Evolutionary conservation across 345 rosid genomes (phyloP), one percentile per base, ranked within the genome.

Genomic region (Eucalyptus marginata): DNA sequence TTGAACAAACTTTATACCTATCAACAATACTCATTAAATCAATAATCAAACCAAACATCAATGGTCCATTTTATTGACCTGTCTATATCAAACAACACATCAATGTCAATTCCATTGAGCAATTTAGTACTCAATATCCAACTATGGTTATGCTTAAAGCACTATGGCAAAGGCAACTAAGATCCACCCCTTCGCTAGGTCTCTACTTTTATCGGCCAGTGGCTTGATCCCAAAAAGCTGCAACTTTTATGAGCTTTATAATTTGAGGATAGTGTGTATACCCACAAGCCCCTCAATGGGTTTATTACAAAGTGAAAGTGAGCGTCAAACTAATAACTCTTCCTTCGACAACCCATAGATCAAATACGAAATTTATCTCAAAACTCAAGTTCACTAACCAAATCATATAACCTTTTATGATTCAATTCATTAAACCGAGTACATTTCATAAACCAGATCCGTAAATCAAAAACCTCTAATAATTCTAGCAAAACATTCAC

Each of bases 121-220:
- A 62, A 62, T 6, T 29, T 29, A 29, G 4, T 29, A 13, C 16
- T 62, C 33, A 12, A 6, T 62, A 29, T 62, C 17, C 68, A 62
- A 62, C 33, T 62, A 13, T 29, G 31, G 16, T 62, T 29, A 62
- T 62, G 16, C 33, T 62, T 29, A 62, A 59, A 3, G 14, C 16
- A 62, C 33, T 6, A 6, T 6, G 68, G n/a, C 33, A 62, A 6
- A 62, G 33, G 68, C 33, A 29, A 59, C 16, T 59, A 59, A 59
- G n/a, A 59, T 59, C 27, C 68, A 27, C 4, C 33, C 68, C 8
- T 62, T 62, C 1, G 0, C 33, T 62, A 6, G 68, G 68, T 62
- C 68, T 62, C 17, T 3, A 62, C 4, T 29, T 25, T 11, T 59
- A 27, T 5, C 0, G 2, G 0, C 33, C 15, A 1, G 2, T 62